These are phyloP conservation scores for Leccinum incarnatum DNA, from an alignment of 768 basidiomycete species.

Conservation along the genomic window DNA sequence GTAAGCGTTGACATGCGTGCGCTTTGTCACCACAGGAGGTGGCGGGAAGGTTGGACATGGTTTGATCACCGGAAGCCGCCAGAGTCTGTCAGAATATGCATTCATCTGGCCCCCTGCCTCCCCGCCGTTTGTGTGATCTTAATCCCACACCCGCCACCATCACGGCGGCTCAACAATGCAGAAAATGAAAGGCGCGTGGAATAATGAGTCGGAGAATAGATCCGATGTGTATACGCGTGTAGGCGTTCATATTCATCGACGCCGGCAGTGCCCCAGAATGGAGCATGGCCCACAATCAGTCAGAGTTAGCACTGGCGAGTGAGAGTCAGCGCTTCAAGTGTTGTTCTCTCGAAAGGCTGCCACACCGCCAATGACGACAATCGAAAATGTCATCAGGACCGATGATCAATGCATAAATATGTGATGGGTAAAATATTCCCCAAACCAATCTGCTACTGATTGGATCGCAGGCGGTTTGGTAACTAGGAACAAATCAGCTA, in stretches of 20 bases:
- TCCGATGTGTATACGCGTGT: neutral
- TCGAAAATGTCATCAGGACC: slow-evolving; percentile 9
- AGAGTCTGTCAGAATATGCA: neutral
- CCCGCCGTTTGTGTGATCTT: neutral
- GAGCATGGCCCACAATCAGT: neutral
- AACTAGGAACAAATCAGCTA: neutral
- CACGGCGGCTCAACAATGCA: slow-evolving; percentile 1
- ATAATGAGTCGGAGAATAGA: neutral
- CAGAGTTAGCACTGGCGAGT: neutral
- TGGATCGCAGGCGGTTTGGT: neutral
- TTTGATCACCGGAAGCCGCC: slow-evolving; percentile 7
- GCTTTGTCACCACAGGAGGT: neutral
- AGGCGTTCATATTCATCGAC: slow-evolving; percentile 13
- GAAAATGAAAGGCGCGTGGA: slow-evolving; percentile 17
- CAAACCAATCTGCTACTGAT: slow-evolving; percentile 1
- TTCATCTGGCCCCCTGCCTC: neutral
- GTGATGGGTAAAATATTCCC: neutral
- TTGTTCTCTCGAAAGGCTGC: neutral
- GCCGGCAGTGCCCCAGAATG: neutral
- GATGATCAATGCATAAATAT: slow-evolving; percentile 4
- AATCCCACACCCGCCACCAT: slow-evolving; percentile 1
- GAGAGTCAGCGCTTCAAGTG: neutral
- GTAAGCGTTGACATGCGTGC: neutral
- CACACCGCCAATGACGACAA: slow-evolving; percentile 9
- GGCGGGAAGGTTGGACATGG: neutral